Conservation (phyloP, 208 protist genomes). For the Leishmania martiniquensis region DNA sequence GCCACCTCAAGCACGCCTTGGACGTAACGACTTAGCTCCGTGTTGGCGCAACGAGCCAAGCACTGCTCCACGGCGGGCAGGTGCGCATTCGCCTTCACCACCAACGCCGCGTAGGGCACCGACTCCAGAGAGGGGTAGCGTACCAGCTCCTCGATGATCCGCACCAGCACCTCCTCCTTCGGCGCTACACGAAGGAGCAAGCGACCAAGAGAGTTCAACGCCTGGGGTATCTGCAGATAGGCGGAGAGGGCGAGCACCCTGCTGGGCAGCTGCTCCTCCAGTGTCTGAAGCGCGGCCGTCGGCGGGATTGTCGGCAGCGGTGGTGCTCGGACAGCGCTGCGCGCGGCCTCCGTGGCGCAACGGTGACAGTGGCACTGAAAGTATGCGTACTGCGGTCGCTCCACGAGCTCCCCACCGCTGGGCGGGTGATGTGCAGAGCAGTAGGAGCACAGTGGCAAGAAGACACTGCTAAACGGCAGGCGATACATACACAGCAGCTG, state of each 20-base stretch:
- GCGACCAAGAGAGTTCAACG: slow-evolving; percentile 70
- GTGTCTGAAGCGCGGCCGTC: slow-evolving; percentile 38
- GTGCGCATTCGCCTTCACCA: slow-evolving; percentile 31
- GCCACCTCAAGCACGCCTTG: slow-evolving; percentile 58
- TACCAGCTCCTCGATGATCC: slow-evolving; percentile 39
- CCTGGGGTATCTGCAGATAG: slow-evolving; percentile 27
- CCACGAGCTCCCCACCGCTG: slow-evolving; percentile 13
- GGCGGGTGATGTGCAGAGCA: slow-evolving; percentile 64
- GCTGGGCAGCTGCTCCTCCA: slow-evolving; percentile 37
- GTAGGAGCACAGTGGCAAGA: slow-evolving; percentile 51
- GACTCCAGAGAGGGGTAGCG: slow-evolving; percentile 31
- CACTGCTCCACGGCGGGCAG: slow-evolving; percentile 19
- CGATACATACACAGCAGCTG: slow-evolving; percentile 58
- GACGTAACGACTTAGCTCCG: slow-evolving; percentile 41
- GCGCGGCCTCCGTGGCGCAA: slow-evolving; percentile 17
- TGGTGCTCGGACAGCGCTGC: slow-evolving; percentile 2
- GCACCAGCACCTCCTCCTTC: slow-evolving; percentile 38
- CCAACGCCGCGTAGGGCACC: slow-evolving; percentile 34
- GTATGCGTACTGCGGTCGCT: slow-evolving; percentile 55
- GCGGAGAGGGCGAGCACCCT: slow-evolving; percentile 18
- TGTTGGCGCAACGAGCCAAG: slow-evolving; percentile 18
- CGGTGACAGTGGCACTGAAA: slow-evolving; percentile 63
- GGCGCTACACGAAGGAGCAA: slow-evolving; percentile 57
- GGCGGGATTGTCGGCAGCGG: slow-evolving; percentile 38
- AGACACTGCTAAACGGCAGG: slow-evolving; percentile 20